Conservation (phyloP, 1,284 basidiomycete genomes). For the Leccinum pachyderme region DNA sequence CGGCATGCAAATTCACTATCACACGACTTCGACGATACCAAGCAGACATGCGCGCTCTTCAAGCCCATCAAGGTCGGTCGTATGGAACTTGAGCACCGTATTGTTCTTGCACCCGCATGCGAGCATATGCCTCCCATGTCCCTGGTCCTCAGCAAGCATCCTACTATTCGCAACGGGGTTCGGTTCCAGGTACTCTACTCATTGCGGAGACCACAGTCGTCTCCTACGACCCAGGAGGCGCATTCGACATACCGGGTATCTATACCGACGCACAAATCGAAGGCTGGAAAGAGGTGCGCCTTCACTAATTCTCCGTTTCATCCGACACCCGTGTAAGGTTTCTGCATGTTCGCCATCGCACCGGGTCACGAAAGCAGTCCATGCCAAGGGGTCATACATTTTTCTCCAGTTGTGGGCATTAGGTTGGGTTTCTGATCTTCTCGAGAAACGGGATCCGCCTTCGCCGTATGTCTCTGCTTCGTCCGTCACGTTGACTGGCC, state of each 20-base stretch:
- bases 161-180: neutral
- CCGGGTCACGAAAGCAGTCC: neutral
- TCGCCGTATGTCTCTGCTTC: neutral
- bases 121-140: neutral
- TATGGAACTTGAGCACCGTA: neutral
- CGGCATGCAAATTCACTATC: neutral
- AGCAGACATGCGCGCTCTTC: neutral
- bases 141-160: neutral
- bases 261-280: neutral
- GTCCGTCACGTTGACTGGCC: neutral
- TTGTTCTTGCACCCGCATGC: neutral
- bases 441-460: neutral
- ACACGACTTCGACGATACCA: neutral
- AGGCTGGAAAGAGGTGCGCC: neutral
- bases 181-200: neutral
- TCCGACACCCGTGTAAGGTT: neutral
- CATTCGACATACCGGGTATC: neutral
- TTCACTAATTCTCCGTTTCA: neutral
- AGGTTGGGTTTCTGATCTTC: neutral
- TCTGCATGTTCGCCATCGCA: neutral
- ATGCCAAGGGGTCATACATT: neutral
- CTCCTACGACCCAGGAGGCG: neutral
- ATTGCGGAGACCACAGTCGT: neutral
- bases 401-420: neutral
- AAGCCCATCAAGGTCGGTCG: neutral